Percentiles rank a stretch among this genome's conserved stretches.
These are phyloP conservation scores for Apiotrichum brassicae DNA, from an alignment of 1,284 basidiomycete species.

Conservation along the genomic window DNA sequence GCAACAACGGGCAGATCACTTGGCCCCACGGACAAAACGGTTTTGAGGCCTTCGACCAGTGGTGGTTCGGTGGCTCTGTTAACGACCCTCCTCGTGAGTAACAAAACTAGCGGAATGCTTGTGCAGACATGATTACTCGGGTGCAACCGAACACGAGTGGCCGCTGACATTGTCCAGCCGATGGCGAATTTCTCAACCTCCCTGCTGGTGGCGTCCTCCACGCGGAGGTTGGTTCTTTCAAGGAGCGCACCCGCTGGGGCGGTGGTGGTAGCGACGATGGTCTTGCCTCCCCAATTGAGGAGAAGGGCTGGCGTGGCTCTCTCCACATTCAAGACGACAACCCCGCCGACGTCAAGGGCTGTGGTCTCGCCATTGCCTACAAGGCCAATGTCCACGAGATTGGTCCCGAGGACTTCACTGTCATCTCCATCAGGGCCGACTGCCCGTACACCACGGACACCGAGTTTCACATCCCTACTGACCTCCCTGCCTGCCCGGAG, in stretches of 20 bases:
- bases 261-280: neutral
- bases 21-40: no score
- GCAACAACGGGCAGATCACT: no score
- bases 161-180: conserved; percentile 1
- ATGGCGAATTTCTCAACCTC: conserved; percentile 34
- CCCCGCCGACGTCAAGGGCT: conserved; percentile 5
- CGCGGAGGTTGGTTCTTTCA: conserved; percentile 4
- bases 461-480: conserved; percentile 59
- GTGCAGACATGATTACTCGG: neutral
- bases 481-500: conserved; percentile 57
- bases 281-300: neutral
- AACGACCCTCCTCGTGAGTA: conserved; percentile 27
- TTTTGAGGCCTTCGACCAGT: conserved; percentile 49
- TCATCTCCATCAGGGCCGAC: conserved; percentile 65
- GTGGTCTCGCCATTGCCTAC: conserved; percentile 59
- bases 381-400: conserved; percentile 54
- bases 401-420: conserved; percentile 59
- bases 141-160: no score
- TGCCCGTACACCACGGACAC: conserved; percentile 62
- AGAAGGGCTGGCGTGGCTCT: neutral
- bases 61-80: conserved; percentile 58
- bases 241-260: neutral
- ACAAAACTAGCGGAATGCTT: neutral
- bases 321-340: neutral
- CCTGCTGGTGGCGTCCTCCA: conserved; percentile 31